Base-by-base conservation (phyloP, 306 rosid genomes). In the Vigna trinervia region DNA sequence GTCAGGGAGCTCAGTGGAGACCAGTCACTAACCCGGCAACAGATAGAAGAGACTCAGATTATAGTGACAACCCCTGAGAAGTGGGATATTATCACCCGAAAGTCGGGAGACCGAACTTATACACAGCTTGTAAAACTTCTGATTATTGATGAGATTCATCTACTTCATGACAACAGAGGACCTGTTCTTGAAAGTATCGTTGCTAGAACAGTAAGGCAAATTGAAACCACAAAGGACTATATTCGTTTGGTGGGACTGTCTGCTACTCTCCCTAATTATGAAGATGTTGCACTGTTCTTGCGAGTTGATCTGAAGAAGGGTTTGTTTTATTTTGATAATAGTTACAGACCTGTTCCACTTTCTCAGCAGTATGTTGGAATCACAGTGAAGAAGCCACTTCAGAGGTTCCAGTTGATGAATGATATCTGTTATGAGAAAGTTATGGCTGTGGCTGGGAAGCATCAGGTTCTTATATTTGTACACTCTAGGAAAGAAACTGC, bases 21-120 rank as follows among this genome's bases (percentile, higher is more conserved):
- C 58, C 98, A 94, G 85, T 54, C 96, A 48, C 66, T 94, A 63
- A 92, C 98, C 23, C 91, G 96, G 36, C 96, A 92, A 73, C 98
- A 94, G 78, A 92, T 94, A 58, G 98, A 92, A 43, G 98, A 94
- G 85, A 92, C 98, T 65, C 97, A 95, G 62, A 95, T 95, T 73
- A 95, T 95, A 79, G 98, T 95, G 62, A 95, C 98, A 61, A 95
- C 98, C 26, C 98, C 98, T 45, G 98, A 95, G 83, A 95, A 95
- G 90, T 95, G 98, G 98, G 98, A 95, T 85, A 95, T 95, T 76
- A 89, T 95, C 62, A 95, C 98, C 19, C 84, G 98, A 61, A 92
- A 95, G 80, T 95, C 98, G 0, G 98, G 98, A 26, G 98, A 95
- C 65, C 95, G 98, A 4, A 92, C 98, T 43, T 92, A 94, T 50